phyloP scores from a whole-genome alignment of 768 basidiomycete species.

The Boletus patriciae region DNA sequence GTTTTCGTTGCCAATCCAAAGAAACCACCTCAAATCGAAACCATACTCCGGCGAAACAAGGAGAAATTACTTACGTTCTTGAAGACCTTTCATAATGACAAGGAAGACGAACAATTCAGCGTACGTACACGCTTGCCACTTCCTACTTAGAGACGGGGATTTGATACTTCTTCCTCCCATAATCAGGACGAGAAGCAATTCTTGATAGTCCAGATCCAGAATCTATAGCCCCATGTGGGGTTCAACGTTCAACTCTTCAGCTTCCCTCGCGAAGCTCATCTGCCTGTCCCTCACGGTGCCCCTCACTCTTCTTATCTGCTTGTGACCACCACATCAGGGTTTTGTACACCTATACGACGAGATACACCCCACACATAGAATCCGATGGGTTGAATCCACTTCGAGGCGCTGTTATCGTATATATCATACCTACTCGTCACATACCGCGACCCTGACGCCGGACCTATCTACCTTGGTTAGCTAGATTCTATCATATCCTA shows the following conservation, averaged over 20 bases:
- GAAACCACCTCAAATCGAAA: constrained; percentile 94
- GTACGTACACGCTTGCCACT: constrained; percentile 38
- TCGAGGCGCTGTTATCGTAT: constrained; percentile 1
- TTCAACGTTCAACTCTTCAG: not conserved
- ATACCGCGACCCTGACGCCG: constrained; percentile 2
- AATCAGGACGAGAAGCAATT: constrained; percentile 90
- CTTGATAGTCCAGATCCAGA: constrained; percentile 88
- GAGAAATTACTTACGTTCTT: constrained; percentile 89
- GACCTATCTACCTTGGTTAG: constrained; percentile 4
- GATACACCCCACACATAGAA: not conserved
- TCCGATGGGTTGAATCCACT: not conserved
- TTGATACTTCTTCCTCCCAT: not conserved
- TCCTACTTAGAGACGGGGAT: not conserved
- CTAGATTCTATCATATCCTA: not conserved
- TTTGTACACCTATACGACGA: not conserved
- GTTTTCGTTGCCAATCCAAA: constrained; percentile 99
- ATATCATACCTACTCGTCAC: constrained; percentile 8
- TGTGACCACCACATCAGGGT: constrained; percentile 3
- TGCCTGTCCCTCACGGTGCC: not conserved
- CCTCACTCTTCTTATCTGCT: constrained; percentile 9
- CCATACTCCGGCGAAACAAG: constrained; percentile 88
- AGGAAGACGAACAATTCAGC: constrained; percentile 97
- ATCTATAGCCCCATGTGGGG: constrained; percentile 44
- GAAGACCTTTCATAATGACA: constrained; percentile 95
- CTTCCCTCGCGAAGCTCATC: not conserved